Evolutionary conservation across 495 filamentous ascomycete species (phyloP).

Genomic region (Talaromyces borbonicus): DNA sequence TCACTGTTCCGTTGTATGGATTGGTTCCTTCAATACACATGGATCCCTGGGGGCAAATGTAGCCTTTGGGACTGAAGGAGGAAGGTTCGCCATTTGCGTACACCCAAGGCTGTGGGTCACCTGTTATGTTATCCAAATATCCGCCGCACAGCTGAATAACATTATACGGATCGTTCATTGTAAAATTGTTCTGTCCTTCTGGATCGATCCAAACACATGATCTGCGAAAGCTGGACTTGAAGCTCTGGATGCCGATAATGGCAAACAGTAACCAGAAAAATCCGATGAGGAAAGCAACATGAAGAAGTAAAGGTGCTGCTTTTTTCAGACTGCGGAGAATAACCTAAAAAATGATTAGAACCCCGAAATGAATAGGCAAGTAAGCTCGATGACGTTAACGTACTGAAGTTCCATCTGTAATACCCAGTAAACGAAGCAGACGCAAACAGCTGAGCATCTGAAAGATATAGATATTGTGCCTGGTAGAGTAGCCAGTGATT

Average conservation of each 20-base stretch:
- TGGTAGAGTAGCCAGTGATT: slow-evolving; percentile 53
- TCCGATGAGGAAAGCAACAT: slow-evolving; percentile 89
- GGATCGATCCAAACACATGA: slow-evolving; percentile 79
- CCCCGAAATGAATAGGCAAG: background rate
- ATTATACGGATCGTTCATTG: slow-evolving; percentile 38
- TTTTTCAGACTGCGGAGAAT: slow-evolving; percentile 94
- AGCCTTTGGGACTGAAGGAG: slow-evolving; percentile 65
- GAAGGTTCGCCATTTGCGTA: slow-evolving; percentile 30
- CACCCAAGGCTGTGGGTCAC: slow-evolving; percentile 56
- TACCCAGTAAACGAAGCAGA: slow-evolving; percentile 74
- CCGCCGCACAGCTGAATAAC: slow-evolving; percentile 78
- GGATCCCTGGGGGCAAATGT: slow-evolving; percentile 74
- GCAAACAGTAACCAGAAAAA: slow-evolving; percentile 99
- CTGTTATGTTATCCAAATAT: slow-evolving; percentile 51
- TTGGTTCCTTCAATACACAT: slow-evolving; percentile 69
- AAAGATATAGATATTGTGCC: slow-evolving; percentile 75
- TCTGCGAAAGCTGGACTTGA: slow-evolving; percentile 86
- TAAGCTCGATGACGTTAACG: slow-evolving; percentile 13
- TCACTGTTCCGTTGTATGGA: slow-evolving; percentile 79
- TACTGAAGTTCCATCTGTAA: slow-evolving; percentile 86
- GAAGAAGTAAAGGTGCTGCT: slow-evolving; percentile 83
- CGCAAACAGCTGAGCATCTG: slow-evolving; percentile 92
- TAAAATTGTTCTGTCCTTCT: slow-evolving; percentile 27
- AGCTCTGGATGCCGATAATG: slow-evolving; percentile 92
- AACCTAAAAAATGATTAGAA: slow-evolving; percentile 43